Percentiles rank a stretch among this genome's conserved stretches.
Conservation (phyloP, 129 eudicot genomes). For the Erigeron canadensis region DNA sequence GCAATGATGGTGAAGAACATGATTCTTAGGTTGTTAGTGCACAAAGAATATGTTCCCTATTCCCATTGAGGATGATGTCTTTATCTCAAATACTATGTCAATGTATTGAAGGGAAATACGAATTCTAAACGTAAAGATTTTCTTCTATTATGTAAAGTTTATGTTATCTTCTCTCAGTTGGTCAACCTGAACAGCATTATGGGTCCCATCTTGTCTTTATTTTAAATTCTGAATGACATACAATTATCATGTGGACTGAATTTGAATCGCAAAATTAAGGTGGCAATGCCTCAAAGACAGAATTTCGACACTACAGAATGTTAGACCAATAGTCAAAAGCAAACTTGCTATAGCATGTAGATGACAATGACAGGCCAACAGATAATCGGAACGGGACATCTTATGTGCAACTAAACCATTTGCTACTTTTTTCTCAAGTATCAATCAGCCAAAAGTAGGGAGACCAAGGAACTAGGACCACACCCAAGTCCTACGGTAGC, state of each 20-base stretch:
- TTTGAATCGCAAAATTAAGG: constrained; percentile 13
- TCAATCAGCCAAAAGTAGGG: constrained; percentile 12
- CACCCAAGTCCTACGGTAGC: background rate
- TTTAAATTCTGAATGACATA: background rate
- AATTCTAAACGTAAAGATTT: constrained; percentile 22
- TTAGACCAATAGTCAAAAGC: constrained; percentile 23
- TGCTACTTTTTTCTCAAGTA: constrained; percentile 3
- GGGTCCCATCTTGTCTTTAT: constrained; percentile 12
- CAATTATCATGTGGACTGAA: constrained; percentile 11
- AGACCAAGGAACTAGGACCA: constrained; percentile 16
- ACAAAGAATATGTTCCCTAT: constrained; percentile 47
- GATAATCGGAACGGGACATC: background rate
- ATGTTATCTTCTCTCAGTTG: background rate
- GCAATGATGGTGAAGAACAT: constrained; percentile 34
- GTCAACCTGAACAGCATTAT: constrained; percentile 23
- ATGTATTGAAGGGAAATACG: constrained; percentile 10
- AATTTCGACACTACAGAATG: constrained; percentile 19
- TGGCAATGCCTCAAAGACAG: background rate
- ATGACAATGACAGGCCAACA: background rate
- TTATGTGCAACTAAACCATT: background rate
- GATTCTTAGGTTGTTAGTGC: constrained; percentile 58
- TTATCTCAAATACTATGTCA: constrained; percentile 21
- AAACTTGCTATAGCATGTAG: constrained; percentile 7
- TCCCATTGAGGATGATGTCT: constrained; percentile 29
- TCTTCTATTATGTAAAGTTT: constrained; percentile 2